Percentiles rank a stretch among this genome's conserved stretches.
These are phyloP conservation scores for Penicillium paradoxum DNA, from an alignment of 495 filamentous ascomycete species.

Conservation along the genomic window DNA sequence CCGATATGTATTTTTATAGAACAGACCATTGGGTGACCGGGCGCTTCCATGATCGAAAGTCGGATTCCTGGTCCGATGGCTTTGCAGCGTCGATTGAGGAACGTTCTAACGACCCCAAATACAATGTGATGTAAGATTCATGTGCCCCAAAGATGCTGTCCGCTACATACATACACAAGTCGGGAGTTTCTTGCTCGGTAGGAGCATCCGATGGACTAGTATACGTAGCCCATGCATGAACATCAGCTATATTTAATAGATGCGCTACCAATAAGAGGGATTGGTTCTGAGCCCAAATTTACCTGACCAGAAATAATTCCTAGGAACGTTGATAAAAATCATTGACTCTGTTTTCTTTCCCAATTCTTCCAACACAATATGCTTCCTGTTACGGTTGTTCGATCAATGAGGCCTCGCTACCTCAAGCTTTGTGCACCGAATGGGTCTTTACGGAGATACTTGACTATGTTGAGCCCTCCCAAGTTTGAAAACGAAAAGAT, in stretches of 20 bases:
- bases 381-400: conserved; percentile 10
- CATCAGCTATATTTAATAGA: background rate
- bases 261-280: background rate
- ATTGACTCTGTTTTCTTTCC: background rate
- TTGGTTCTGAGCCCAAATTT: background rate
- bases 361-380: conserved; percentile 3
- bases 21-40: too few species aligned
- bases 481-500: conserved; percentile 33
- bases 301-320: background rate
- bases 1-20: background rate
- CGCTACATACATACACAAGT: background rate
- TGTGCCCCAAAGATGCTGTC: background rate
- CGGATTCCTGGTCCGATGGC: conserved; percentile 1
- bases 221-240: background rate
- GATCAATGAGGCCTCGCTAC: conserved; percentile 1
- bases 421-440: background rate
- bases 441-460: conserved; percentile 4
- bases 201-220: background rate
- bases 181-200: background rate
- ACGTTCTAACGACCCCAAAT: too few species aligned
- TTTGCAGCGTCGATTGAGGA: background rate
- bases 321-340: background rate
- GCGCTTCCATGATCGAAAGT: too few species aligned
- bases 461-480: conserved; percentile 26
- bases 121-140: background rate